Evolutionary conservation across 2,329 filamentous ascomycete species (phyloP).

Genomic region (Didymella pinodella): DNA sequence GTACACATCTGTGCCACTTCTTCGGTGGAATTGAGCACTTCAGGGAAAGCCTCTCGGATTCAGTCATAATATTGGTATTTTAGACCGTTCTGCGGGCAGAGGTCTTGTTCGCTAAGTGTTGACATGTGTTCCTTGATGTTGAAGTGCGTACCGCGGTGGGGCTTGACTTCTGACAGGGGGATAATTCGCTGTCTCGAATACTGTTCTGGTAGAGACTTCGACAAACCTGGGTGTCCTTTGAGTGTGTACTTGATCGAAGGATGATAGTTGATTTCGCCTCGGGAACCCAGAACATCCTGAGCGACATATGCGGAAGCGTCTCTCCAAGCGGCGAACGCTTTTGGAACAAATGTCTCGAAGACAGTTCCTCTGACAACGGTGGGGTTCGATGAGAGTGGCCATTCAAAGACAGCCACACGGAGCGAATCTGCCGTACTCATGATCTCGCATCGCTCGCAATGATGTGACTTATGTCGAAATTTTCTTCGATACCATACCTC

Average conservation of each 20-base stretch:
- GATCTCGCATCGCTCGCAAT: conserved; percentile 45
- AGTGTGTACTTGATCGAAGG: background rate
- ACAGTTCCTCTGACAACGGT: background rate
- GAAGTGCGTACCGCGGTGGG: background rate
- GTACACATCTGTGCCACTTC: background rate
- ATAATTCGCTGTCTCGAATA: background rate
- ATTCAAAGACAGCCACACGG: background rate
- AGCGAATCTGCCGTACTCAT: background rate
- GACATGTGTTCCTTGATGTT: background rate
- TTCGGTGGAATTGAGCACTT: background rate
- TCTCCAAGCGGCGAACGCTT: background rate
- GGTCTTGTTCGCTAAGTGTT: background rate
- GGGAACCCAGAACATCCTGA: background rate
- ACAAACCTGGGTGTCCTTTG: background rate
- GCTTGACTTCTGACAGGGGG: background rate
- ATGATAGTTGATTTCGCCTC: background rate
- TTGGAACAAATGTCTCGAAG: background rate
- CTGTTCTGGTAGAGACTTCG: too few relatives aligned
- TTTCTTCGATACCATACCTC: background rate
- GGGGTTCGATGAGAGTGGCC: background rate
- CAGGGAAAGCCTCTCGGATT: background rate
- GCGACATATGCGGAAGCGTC: background rate
- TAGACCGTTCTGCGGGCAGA: background rate
- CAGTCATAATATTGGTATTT: background rate
- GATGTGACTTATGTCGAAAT: background rate